Percentiles rank a stretch among this genome's conserved stretches.
These are phyloP conservation scores for Polygonum maritimum DNA, from an alignment of 148 eudicot species.

Conservation along the genomic window DNA sequence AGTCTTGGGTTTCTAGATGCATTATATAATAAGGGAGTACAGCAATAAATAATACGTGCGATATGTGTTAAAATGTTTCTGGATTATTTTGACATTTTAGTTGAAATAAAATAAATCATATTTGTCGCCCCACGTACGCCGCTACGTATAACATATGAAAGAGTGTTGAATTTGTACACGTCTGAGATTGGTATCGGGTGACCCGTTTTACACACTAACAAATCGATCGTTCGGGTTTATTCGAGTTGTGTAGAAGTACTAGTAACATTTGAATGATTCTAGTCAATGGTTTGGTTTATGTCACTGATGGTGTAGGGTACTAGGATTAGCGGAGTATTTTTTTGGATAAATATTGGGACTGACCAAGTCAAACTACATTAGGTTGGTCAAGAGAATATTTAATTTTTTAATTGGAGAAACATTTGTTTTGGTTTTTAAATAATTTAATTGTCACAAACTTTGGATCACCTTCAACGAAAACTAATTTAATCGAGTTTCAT, in stretches of 20 bases:
- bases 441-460: too few species aligned
- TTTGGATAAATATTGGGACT: neutral
- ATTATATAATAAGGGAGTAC: neutral
- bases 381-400: neutral
- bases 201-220: neutral
- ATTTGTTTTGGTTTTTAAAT: neutral
- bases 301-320: neutral
- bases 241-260: neutral
- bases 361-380: neutral
- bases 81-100: neutral
- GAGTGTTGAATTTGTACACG: neutral
- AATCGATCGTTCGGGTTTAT: neutral
- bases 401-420: neutral
- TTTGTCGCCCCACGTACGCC: neutral
- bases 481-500: too few species aligned
- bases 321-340: neutral
- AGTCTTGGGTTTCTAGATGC: conserved; percentile 9
- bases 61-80: neutral
- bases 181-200: neutral
- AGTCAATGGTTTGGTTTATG: neutral
- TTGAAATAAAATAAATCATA: neutral
- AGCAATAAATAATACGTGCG: neutral
- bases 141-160: neutral
- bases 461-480: too few species aligned
- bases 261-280: neutral